Evolutionary conservation across 345 rosid species (phyloP), one percentile per base, ranked within the genome.

Genomic region (Isatis tinctoria): DNA sequence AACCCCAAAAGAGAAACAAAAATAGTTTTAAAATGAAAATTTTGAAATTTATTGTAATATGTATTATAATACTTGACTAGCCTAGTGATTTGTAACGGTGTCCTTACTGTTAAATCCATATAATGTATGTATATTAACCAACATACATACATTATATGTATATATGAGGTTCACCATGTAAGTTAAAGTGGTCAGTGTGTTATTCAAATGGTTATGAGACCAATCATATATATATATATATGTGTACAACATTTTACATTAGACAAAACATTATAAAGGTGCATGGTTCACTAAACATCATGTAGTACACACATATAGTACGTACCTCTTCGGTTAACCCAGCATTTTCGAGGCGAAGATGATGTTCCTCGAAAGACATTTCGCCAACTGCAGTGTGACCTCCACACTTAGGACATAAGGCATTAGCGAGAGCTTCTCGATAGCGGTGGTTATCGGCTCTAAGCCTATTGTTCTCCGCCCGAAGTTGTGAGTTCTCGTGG

Each of bases 351-450:
- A 90, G 75, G 30, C 95, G 86, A 57, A 96, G 68, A 67, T 90
- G 94, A 70, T 90, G 97, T 74, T 96, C 99, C 51, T 89, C 96
- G 28, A 81, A 84, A 13, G 90, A 85, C 91, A 92, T 87, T 43
- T 96, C 96, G 13, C 91, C 90, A 24, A 92, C 54, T 35, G 93
- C 87, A 8, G 99, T 89, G 2, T 86, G 87, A 8, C 95, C 92
- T 36, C 90, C 91, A 60, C 99, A 96, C 33, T 73, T 83, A 28
- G 96, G 98, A 67, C 99, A 95, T 3, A 84, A 70, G 37, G 97
- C 85, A 63, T 83, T 86, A 79, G 79, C 60, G 14, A 92, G 75
- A 52, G 97, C 90, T 60, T 85, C 91, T 58, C 88, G 77, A 32
- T 65, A 86, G 58, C 86, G 75, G 72, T 82, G 81, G 78, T 87